Evolutionary conservation across 495 filamentous ascomycete species (phyloP), one percentile per base, ranked within the genome.

Genomic region (Bacidia gigantensis): DNA sequence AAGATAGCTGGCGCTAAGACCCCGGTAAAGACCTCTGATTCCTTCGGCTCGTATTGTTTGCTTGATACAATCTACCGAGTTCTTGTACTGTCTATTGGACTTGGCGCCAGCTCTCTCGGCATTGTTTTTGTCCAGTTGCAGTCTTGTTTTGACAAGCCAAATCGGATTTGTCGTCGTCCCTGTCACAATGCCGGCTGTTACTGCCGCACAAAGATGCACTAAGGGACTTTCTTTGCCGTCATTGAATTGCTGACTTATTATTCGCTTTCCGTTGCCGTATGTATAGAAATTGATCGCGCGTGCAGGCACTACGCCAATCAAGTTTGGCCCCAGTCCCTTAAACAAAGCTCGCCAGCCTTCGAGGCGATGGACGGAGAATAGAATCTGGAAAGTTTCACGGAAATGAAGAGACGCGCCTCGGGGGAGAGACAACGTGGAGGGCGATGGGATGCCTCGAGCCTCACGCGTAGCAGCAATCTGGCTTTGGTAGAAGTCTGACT

Each of bases 401-500:
- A 78, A 67, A 56, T 80, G 75, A 26, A 77, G 62, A 20, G 70
- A 35, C 14, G 72, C 68, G 42, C 63, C 67, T 18, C 74, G 71
- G 9, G 67, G 56, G 29, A 77, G 56, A 17, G 72, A 64, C 20
- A 78, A 62, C 20, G 70, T 55, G 20, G 66, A 58, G n/a, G 68
- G 69, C 11, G 72, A 62, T 14, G 69, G 67, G 20, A 74, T 60
- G 20, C 72, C 73, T 5, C 71, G 68, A 14, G 68, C 62, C 17
- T 69, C 56, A n/a, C 76, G 72, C 1, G 64, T 58, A 10, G 71
- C 62, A 41, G 65, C 61, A 17, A 79, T 70, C 53, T 79, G 85
- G 1, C 77, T 68, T 59, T 90, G 85, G 70, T 95, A 95, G 64
- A 89, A 93, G 58, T 92, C 86, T 58, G 85, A 89, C 64, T 95